Percentiles rank a stretch among this genome's conserved stretches.
These are phyloP conservation scores for Lyophyllum semitale DNA, from an alignment of 768 basidiomycete species.

Conservation along the genomic window DNA sequence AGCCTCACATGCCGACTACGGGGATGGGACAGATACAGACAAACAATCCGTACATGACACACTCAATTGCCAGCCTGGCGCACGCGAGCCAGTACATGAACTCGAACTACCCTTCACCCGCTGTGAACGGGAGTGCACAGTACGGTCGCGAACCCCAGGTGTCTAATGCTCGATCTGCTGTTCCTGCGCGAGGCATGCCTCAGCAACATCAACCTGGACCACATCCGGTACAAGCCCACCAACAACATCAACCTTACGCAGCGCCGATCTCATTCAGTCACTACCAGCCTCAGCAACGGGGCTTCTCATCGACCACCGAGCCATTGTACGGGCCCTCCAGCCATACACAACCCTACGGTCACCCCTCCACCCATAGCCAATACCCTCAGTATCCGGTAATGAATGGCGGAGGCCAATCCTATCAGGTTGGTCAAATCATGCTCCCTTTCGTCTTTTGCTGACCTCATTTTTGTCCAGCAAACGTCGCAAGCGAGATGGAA, in stretches of 20 bases:
- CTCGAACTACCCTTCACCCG: slow-evolving; percentile 7
- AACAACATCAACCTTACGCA: slow-evolving; percentile 19
- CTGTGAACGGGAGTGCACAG: slow-evolving; percentile 13
- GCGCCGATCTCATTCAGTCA: slow-evolving; percentile 44
- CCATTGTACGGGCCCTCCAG: slow-evolving; percentile 17
- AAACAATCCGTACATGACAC: slow-evolving; percentile 13
- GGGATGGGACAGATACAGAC: slow-evolving; percentile 10
- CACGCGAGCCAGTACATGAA: slow-evolving; percentile 5
- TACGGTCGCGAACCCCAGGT: slow-evolving; percentile 12
- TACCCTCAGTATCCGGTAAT: slow-evolving; percentile 13
- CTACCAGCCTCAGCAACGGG: slow-evolving; percentile 46
- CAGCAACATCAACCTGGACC: slow-evolving; percentile 7
- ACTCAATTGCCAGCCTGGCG: background rate
- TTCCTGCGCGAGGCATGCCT: background rate
- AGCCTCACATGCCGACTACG: slow-evolving; percentile 16
- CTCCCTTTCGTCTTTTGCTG: background rate
- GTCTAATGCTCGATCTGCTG: slow-evolving; percentile 4
- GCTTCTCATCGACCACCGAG: slow-evolving; percentile 30
- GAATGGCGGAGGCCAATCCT: slow-evolving; percentile 14
- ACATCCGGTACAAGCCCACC: slow-evolving; percentile 13
- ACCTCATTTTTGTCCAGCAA: slow-evolving; percentile 3
- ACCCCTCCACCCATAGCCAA: slow-evolving; percentile 12
- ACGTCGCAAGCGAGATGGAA: slow-evolving; percentile 20
- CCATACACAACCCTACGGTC: slow-evolving; percentile 25
- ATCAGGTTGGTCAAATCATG: slow-evolving; percentile 12